Conservation (phyloP, 1,284 basidiomycete genomes). For the Ceratobasidium papillatum region DNA sequence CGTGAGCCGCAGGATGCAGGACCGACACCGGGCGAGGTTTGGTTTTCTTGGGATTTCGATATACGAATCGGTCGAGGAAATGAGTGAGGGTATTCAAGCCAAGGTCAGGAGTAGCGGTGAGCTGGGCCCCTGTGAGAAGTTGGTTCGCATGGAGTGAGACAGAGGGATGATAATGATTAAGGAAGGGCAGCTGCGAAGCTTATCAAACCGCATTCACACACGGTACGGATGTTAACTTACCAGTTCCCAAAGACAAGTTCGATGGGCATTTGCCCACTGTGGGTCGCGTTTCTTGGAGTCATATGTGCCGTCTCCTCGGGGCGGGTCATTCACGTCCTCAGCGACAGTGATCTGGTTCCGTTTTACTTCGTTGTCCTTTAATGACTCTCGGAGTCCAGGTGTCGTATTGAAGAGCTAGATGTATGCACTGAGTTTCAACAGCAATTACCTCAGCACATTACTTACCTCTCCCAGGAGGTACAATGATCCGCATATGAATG, state of each 20-base stretch:
- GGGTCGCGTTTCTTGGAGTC: constrained; percentile 94
- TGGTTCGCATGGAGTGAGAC: constrained; percentile 87
- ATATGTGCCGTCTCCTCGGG: constrained; percentile 58
- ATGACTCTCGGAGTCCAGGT: constrained; percentile 69
- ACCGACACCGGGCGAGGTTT: constrained; percentile 81
- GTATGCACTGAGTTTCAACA: constrained; percentile 33
- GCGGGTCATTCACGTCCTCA: constrained; percentile 60
- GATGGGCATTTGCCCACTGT: constrained; percentile 82
- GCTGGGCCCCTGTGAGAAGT: constrained; percentile 68
- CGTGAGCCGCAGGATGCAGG: constrained; percentile 92
- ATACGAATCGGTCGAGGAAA: constrained; percentile 90
- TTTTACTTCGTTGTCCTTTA: constrained; percentile 46
- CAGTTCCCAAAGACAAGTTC: constrained; percentile 89
- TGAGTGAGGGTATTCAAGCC: constrained; percentile 92
- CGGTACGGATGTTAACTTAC: too few species aligned
- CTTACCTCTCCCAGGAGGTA: constrained; percentile 62
- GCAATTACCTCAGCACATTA: not conserved
- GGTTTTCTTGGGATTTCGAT: constrained; percentile 93
- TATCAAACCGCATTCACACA: not conserved
- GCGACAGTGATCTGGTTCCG: constrained; percentile 53
- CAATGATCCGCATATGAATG: constrained; percentile 91
- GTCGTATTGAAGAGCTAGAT: constrained; percentile 78
- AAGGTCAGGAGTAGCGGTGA: constrained; percentile 88
- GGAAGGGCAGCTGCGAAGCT: constrained; percentile 70
- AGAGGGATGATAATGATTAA: constrained; percentile 91